A percentile compares a stretch with the other conserved stretches of the same genome.
Conservation (phyloP, 805 yeast genomes). For the Zygoascus flipseniorum region DNA sequence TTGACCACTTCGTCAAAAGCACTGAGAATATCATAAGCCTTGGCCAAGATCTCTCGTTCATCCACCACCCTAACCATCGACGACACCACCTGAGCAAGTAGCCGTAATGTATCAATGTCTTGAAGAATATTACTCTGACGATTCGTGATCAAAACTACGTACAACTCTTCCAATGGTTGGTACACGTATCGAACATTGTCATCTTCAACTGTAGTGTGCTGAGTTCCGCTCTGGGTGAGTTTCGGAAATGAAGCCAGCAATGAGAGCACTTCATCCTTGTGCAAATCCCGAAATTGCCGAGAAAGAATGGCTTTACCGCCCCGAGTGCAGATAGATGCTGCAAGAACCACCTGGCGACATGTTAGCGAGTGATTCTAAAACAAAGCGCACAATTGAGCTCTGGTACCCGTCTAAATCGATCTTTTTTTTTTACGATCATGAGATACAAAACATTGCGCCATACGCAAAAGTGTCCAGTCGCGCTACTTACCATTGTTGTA, state of each 20-base stretch:
- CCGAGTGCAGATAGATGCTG: slow-evolving; percentile 90
- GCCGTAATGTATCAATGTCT: slow-evolving; percentile 85
- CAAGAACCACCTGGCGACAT: slow-evolving; percentile 36
- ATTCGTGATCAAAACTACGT: slow-evolving; percentile 84
- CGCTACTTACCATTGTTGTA: background rate
- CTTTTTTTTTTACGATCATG: too few species aligned
- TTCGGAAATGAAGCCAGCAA: slow-evolving; percentile 79
- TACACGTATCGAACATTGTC: slow-evolving; percentile 87
- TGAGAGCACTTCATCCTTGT: slow-evolving; percentile 78
- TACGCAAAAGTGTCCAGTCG: too few species aligned
- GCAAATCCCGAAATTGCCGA: slow-evolving; percentile 81
- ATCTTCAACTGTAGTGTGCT: slow-evolving; percentile 91
- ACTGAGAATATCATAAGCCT: slow-evolving; percentile 79
- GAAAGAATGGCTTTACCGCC: slow-evolving; percentile 89
- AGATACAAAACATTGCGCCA: too few species aligned
- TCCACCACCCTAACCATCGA: slow-evolving; percentile 62
- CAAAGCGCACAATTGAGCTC: too few species aligned
- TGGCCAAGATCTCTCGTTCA: slow-evolving; percentile 72
- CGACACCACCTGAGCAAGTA: slow-evolving; percentile 75
- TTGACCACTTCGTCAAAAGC: slow-evolving; percentile 92
- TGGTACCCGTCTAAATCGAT: too few species aligned
- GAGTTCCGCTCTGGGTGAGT: slow-evolving; percentile 60
- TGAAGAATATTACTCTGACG: slow-evolving; percentile 85
- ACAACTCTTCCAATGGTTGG: slow-evolving; percentile 91
- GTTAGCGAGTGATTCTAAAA: too few species aligned